These are phyloP conservation scores for Prorocentrum cordatum DNA, from an alignment of 169 alveolate genomes.

Conservation along the genomic window DNA sequence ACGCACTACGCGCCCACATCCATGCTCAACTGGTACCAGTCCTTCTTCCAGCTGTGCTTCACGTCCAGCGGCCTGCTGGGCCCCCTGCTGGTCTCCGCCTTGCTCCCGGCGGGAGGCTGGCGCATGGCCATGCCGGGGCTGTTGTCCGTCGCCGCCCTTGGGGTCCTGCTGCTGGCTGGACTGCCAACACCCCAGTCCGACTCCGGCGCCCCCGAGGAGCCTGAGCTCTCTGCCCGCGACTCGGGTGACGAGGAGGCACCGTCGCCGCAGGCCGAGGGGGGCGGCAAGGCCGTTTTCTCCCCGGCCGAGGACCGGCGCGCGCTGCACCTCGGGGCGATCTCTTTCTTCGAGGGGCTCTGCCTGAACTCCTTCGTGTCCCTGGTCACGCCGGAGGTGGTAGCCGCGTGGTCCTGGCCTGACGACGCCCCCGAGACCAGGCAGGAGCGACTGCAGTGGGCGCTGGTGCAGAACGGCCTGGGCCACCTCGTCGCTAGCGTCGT, in stretches of 20 bases:
- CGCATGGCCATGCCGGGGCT: background rate
- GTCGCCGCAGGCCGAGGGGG: too few relatives aligned
- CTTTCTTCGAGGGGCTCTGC: background rate
- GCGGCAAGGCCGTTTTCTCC: too few relatives aligned
- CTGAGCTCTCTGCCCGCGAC: too few relatives aligned
- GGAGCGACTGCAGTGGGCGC: background rate
- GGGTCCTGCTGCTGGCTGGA: too few relatives aligned
- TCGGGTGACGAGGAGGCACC: too few relatives aligned
- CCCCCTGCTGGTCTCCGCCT: background rate
- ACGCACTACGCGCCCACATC: slow-evolving; percentile 9
- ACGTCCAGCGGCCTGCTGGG: background rate
- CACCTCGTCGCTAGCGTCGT: background rate
- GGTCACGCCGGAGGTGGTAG: background rate
- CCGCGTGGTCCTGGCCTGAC: background rate
- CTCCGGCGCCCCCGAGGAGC: too few relatives aligned
- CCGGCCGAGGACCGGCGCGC: too few relatives aligned
- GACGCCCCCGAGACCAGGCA: background rate
- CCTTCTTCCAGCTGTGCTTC: background rate
- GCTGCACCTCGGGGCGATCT: too few relatives aligned
- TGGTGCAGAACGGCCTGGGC: slow-evolving; percentile 4
- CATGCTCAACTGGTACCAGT: slow-evolving; percentile 12
- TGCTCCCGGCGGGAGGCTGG: background rate
- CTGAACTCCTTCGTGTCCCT: background rate
- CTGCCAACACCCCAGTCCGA: too few relatives aligned
- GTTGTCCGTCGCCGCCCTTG: background rate